Evolutionary conservation across 1,139 yeast species (phyloP), one percentile per base, ranked within the genome.

Genomic region (Protomyces pachydermus): DNA sequence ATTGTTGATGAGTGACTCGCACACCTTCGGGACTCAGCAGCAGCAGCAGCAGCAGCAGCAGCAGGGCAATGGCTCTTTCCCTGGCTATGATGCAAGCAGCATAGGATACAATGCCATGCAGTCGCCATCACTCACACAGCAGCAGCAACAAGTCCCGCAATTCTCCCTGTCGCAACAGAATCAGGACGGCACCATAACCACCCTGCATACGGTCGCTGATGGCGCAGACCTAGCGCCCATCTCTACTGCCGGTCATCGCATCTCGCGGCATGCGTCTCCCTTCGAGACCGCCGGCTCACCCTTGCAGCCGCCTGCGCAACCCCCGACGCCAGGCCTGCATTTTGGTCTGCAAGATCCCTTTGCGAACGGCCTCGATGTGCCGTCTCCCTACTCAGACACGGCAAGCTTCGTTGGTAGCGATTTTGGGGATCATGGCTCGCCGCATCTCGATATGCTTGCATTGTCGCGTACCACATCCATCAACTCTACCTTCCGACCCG

Each of bases 381-480:
- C 55, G 18, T 52, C 62, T 10, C 62, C 62, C 3, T 58, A 52
- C 52, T 52, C 62, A 10, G 62, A 58, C 45, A 16, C 55, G 37
- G 61, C 45, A 6, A 25, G 55, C 12, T 58, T 50, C 38, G 56
- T 50, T 2, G 56, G 62, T 16, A 34, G 56, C 18, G 28, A 48
- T n/a, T 28, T 52, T 23, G 62, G 48, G 6, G 62, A 58, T 9
- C 52, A 16, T 23, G 55, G 35, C 32, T 58, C 62, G 9, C 62
- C 62, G 14, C 42, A 48, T 18, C 42, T 52, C 16, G 62, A 52
- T 32, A 55, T 48, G 6, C 52, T 58, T 6, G 46, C 56, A 6
- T 56, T 58, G 5, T 58, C 62, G 34, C 53, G 62, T 34, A 58
- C 62, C 8, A 58, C 32, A n/a, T 58, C 62, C 9, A 51, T n/a